Percentiles rank a stretch among this genome's conserved stretches.
Conservation (phyloP, 208 protist genomes). For the Phytomonas francai region DNA sequence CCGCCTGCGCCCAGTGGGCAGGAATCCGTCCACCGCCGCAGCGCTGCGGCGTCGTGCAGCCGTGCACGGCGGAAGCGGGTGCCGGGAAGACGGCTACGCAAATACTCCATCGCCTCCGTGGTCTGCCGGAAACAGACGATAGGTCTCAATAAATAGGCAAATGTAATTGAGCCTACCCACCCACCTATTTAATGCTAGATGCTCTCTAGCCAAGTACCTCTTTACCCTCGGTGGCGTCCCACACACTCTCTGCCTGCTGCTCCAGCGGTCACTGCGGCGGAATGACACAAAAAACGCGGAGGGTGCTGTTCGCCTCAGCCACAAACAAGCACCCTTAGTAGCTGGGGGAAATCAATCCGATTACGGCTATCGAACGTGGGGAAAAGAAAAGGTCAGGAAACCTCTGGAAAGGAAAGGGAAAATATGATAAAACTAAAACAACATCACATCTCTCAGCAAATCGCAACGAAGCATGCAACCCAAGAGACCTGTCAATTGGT, state of each 20-base stretch:
- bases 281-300: neutral
- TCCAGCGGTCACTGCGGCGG: neutral
- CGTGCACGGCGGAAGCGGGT: conserved; percentile 43
- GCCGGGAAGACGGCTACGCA: conserved; percentile 16
- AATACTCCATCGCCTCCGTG: neutral
- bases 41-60: conserved; percentile 22
- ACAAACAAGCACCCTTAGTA: neutral
- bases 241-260: neutral
- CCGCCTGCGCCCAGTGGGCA: conserved; percentile 25
- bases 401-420: neutral
- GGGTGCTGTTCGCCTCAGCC: neutral
- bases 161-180: neutral
- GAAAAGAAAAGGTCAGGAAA: neutral
- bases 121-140: neutral
- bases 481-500: neutral
- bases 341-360: neutral
- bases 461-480: neutral
- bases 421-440: neutral
- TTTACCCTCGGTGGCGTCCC: neutral
- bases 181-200: neutral
- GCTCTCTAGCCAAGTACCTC: neutral
- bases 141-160: neutral
- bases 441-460: neutral
- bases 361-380: neutral
- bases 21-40: conserved; percentile 33